A percentile compares a stretch with the other conserved stretches of the same genome.
Conservation (phyloP, 2,329 filamentous ascomycete genomes). For the Colletotrichum musae region DNA sequence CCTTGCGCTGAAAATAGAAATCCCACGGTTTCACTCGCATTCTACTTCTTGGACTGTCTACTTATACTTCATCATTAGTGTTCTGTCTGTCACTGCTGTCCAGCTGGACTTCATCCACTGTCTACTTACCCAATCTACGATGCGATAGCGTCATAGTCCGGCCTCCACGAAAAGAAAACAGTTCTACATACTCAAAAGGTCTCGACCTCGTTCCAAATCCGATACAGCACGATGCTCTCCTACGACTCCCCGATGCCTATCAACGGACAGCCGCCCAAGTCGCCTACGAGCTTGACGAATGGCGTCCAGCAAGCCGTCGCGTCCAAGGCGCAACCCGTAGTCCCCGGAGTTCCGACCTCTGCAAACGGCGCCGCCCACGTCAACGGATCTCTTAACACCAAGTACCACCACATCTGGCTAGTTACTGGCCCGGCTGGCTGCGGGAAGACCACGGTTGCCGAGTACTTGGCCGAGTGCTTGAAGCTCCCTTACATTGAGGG, state of each 20-base stretch:
- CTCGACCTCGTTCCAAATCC: neutral
- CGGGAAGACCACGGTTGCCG: constrained; percentile 83
- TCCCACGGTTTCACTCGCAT: neutral
- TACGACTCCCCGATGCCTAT: constrained; percentile 63
- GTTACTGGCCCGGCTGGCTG: constrained; percentile 85
- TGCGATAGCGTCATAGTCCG: constrained; percentile 30
- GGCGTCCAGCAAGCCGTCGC: constrained; percentile 47
- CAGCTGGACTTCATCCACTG: neutral
- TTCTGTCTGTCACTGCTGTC: neutral
- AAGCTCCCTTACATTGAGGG: constrained; percentile 82
- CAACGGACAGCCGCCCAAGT: constrained; percentile 54
- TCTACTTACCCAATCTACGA: neutral
- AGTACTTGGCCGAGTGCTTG: constrained; percentile 73
- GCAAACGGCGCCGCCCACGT: constrained; percentile 49
- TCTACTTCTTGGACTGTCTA: constrained; percentile 21
- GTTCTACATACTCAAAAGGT: neutral
- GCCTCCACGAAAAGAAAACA: no score
- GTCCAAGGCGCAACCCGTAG: constrained; percentile 44
- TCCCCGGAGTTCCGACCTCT: constrained; percentile 35
- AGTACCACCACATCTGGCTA: constrained; percentile 81
- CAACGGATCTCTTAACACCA: constrained; percentile 49
- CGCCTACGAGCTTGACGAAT: constrained; percentile 46
- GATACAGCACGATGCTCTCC: constrained; percentile 61
- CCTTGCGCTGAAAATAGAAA: constrained; percentile 20
- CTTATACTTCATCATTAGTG: neutral